A percentile compares a stretch with the other conserved stretches of the same genome.
These are phyloP conservation scores for Candida montana DNA, from an alignment of 805 yeast species.

Conservation along the genomic window DNA sequence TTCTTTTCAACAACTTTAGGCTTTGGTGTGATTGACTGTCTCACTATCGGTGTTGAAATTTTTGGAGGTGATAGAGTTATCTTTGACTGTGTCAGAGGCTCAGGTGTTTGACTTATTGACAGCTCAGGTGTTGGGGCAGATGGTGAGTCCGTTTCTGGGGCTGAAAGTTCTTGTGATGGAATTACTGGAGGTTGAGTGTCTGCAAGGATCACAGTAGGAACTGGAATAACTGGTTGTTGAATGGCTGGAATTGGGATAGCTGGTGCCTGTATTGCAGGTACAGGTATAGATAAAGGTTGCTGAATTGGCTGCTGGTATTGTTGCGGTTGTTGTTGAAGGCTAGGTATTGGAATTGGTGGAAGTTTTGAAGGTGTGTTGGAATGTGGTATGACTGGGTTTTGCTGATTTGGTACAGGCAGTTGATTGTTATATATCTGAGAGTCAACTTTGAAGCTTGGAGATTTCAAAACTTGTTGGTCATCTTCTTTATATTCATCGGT, in stretches of 20 bases:
- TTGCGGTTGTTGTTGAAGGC: background rate
- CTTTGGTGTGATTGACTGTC: no score
- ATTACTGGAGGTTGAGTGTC: background rate
- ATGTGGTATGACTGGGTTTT: background rate
- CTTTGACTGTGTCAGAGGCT: no score
- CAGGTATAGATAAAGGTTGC: background rate
- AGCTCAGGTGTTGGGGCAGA: no score
- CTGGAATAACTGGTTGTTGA: background rate
- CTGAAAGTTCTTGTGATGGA: background rate
- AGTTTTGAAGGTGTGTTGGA: background rate
- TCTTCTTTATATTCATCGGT: background rate
- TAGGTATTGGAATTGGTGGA: background rate
- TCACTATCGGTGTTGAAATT: no score
- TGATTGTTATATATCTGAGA: no score
- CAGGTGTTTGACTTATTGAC: no score
- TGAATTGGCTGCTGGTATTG: background rate
- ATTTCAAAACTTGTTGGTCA: background rate
- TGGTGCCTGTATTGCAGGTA: background rate
- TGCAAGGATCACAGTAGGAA: background rate
- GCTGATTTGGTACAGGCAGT: no score
- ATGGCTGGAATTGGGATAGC: background rate
- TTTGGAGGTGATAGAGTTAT: no score
- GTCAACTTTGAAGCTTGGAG: background rate
- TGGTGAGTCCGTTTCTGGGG: no score
- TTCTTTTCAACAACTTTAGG: no score